phyloP scores from a whole-genome alignment of 495 filamentous ascomycete genomes.

The Xylaria flabelliformis region DNA sequence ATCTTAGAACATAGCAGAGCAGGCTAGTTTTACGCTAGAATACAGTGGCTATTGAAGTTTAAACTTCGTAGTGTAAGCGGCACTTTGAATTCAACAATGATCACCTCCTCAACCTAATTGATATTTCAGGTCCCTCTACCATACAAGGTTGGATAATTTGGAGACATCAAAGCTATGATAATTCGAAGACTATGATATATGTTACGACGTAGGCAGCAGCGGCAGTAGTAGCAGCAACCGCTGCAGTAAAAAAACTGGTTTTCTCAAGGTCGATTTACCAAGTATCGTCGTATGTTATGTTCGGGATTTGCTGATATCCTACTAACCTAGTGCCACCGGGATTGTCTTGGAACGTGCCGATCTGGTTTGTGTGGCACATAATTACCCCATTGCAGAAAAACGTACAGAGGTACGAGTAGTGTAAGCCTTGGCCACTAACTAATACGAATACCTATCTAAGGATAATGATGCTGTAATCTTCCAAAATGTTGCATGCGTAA shows the following conservation, averaged over 20 bases:
- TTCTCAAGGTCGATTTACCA: conserved; percentile 23
- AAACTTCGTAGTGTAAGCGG: not conserved
- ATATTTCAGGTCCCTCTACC: not conserved
- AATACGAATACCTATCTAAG: not conserved
- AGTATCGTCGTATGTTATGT: conserved; percentile 29
- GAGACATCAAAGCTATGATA: not conserved
- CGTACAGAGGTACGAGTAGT: not conserved
- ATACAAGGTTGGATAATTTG: not conserved
- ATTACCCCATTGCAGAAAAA: not conserved
- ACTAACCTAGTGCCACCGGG: not conserved
- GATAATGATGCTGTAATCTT: not conserved
- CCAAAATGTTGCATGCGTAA: not conserved
- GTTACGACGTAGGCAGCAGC: conserved; percentile 36
- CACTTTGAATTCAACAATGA: not conserved
- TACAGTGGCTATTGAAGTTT: not conserved
- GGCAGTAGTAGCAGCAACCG: conserved; percentile 29
- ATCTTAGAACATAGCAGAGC: not conserved
- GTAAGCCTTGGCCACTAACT: not conserved
- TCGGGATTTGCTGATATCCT: conserved; percentile 20
- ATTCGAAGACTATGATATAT: conserved; percentile 10
- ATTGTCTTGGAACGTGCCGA: not conserved
- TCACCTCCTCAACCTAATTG: not conserved
- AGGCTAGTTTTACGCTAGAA: not conserved
- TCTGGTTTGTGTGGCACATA: not conserved
- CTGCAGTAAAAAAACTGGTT: conserved; percentile 27